Evolutionary conservation across 2,329 filamentous ascomycete species (phyloP).

Genomic region (Pseudogymnoascus sp.): DNA sequence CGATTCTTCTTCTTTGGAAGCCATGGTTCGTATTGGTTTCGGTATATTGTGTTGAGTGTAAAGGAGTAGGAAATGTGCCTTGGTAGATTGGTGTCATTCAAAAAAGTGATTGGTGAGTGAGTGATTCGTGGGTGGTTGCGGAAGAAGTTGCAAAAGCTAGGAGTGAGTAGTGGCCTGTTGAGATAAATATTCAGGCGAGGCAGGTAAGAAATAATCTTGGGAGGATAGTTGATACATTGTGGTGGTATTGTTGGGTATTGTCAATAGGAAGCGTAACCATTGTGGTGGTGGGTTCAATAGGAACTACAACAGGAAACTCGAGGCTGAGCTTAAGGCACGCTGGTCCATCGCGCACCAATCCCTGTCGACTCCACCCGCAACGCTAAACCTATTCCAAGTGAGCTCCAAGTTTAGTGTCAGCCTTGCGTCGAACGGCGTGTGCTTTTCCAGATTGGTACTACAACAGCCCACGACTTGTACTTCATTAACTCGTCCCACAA

Average conservation of each 20-base stretch:
- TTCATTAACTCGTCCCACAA: background rate
- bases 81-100: background rate
- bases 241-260: background rate
- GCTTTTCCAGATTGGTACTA: background rate
- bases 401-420: conserved; percentile 5
- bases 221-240: background rate
- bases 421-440: background rate
- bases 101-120: background rate
- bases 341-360: background rate
- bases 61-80: background rate
- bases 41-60: background rate
- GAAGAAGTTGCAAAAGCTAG: background rate
- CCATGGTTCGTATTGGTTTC: background rate
- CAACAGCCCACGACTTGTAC: too few relatives aligned
- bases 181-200: background rate
- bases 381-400: background rate
- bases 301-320: background rate
- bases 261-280: background rate
- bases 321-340: background rate
- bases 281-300: background rate
- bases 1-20: background rate
- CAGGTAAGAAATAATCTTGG: background rate
- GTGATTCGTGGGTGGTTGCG: background rate
- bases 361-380: background rate
- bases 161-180: background rate